Evolutionary conservation across 306 rosid genomes (phyloP).

Genomic region (Mimosa bimucronata): DNA sequence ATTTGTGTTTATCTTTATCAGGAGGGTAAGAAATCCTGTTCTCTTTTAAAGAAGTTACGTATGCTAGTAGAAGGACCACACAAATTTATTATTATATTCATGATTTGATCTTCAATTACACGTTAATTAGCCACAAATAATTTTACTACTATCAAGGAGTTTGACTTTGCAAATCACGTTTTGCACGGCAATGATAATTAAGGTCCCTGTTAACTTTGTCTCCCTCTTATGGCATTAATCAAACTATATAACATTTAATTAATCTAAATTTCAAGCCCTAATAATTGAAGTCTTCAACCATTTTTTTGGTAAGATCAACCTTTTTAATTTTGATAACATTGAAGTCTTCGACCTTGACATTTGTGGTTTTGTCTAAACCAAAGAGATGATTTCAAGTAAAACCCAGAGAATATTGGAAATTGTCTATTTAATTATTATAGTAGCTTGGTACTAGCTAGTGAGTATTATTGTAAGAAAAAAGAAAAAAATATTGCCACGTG

Average conservation of each 20-base stretch:
- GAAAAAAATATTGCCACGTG: slow-evolving; percentile 30
- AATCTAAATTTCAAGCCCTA: neutral
- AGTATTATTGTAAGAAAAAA: neutral
- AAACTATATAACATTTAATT: neutral
- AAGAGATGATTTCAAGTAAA: slow-evolving; percentile 26
- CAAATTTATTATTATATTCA: slow-evolving; percentile 17
- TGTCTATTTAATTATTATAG: neutral
- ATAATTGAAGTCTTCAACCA: neutral
- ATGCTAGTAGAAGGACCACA: slow-evolving; percentile 1
- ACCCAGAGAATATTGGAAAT: slow-evolving; percentile 34
- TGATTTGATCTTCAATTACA: neutral
- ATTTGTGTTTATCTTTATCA: neutral
- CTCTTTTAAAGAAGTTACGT: neutral
- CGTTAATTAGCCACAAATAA: slow-evolving; percentile 4
- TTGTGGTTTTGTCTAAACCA: slow-evolving; percentile 24
- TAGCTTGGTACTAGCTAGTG: neutral
- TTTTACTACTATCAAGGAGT: slow-evolving; percentile 35
- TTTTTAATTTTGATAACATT: neutral
- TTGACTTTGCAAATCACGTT: slow-evolving; percentile 41
- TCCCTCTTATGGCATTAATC: neutral
- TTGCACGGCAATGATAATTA: slow-evolving; percentile 38
- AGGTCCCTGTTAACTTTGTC: slow-evolving; percentile 33
- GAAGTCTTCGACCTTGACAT: slow-evolving; percentile 20
- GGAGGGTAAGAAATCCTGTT: neutral
- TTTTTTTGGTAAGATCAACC: too few relatives aligned